Percentiles rank a stretch among this genome's conserved stretches.
Evolutionary conservation across 2,329 filamentous ascomycete genomes (phyloP).

Genomic region (Colletotrichum neosansevieriae): DNA sequence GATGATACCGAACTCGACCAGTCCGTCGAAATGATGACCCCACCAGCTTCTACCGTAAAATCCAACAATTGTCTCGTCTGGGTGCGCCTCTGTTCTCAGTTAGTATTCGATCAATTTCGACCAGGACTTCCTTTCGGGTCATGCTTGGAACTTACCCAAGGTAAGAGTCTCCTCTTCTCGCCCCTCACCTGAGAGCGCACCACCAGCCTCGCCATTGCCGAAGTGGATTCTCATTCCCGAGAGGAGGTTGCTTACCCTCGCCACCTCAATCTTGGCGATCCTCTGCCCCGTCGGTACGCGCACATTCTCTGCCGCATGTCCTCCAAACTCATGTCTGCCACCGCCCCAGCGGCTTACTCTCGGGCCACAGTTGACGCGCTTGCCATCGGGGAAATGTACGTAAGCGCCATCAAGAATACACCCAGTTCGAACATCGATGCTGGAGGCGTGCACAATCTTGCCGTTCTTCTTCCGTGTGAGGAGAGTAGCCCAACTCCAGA

Average conservation of each 20-base stretch:
- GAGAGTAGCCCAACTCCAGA: no score
- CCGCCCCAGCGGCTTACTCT: conserved; percentile 38
- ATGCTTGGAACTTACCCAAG: conserved; percentile 33
- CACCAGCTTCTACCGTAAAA: conserved; percentile 56
- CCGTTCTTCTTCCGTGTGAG: no score
- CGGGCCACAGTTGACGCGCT: conserved; percentile 56
- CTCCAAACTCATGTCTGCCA: conserved; percentile 45
- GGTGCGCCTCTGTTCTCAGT: conserved; percentile 46
- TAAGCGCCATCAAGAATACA: background rate
- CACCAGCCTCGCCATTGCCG: conserved; percentile 41
- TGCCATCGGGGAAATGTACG: conserved; percentile 57
- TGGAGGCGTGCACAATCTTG: no score
- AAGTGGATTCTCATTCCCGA: conserved; percentile 45
- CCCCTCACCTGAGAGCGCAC: conserved; percentile 37
- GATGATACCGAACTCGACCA: conserved; percentile 61
- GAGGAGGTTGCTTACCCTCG: conserved; percentile 27
- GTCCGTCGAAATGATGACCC: conserved; percentile 40
- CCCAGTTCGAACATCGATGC: no score
- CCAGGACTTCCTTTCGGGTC: no score
- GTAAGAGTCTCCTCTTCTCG: conserved; percentile 35
- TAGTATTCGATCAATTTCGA: background rate
- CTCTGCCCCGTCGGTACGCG: conserved; percentile 43
- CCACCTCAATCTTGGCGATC: conserved; percentile 49
- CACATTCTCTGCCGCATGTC: conserved; percentile 47
- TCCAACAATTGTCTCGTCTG: conserved; percentile 56